Conservation (phyloP, 208 protist species). For the Leishmania guyanensis region DNA sequence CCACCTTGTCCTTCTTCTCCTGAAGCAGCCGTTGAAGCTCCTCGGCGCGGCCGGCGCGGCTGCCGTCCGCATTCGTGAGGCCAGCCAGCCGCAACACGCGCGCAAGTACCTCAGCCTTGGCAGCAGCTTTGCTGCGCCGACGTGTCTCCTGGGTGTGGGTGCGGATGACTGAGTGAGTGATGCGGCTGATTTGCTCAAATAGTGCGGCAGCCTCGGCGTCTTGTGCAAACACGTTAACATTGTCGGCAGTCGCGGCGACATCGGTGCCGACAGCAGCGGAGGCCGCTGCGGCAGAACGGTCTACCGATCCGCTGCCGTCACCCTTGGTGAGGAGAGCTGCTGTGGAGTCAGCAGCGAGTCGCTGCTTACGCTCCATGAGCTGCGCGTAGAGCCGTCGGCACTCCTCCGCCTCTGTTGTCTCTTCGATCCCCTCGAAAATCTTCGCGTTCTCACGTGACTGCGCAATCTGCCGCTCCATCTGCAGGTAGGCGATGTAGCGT, state of each 20-base stretch:
- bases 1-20: slow-evolving; percentile 49
- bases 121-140: slow-evolving; percentile 36
- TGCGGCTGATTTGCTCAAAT: slow-evolving; percentile 72
- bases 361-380: slow-evolving; percentile 42
- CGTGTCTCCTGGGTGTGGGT: slow-evolving; percentile 25
- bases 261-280: neutral
- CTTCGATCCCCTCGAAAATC: slow-evolving; percentile 65
- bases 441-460: slow-evolving; percentile 73
- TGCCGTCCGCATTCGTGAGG: slow-evolving; percentile 21
- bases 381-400: slow-evolving; percentile 57
- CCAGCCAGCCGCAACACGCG: slow-evolving; percentile 31
- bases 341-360: neutral
- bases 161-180: slow-evolving; percentile 35
- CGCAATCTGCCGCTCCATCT: slow-evolving; percentile 84
- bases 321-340: neutral
- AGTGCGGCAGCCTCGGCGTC: slow-evolving; percentile 61
- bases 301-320: neutral
- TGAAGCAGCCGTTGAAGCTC: slow-evolving; percentile 44
- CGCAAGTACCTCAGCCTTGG: slow-evolving; percentile 28
- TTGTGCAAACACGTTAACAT: slow-evolving; percentile 53
- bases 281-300: neutral
- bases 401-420: slow-evolving; percentile 50
- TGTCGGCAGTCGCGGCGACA: neutral
- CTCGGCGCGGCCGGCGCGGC: slow-evolving; percentile 22
- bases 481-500: slow-evolving; percentile 80